Base-by-base conservation (phyloP, 345 rosid genomes). In the Physaria fendleri region DNA sequence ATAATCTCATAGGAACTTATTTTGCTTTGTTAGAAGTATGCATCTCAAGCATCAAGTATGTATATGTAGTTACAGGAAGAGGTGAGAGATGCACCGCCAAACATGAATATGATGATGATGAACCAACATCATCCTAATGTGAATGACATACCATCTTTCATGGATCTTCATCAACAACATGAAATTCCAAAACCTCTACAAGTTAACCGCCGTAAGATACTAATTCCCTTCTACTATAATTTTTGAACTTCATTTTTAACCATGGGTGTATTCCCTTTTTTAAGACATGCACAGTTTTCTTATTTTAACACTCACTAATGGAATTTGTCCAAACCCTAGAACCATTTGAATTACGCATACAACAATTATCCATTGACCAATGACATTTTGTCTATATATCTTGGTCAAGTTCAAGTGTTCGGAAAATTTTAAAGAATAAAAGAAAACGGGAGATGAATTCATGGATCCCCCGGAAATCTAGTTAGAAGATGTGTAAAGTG, bases 201-300 rank as follows among this genome's bases (percentile, higher is more conserved):
- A 0, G 81, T 77, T 55, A 94, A 94, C 77, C 78, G 95, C 80
- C 96, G 99, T 94, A 75, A 79, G 84, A 69, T 45, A 37, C 51
- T 11, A 10, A 5, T 23, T 43, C 23, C 11, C 51, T 27, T 42
- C 58, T 44, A 22, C 21, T 11, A 48, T 4, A 0, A 4, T 6
- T n/a, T 33, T 7, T 24, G 4, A 27, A 51, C 38, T 52, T 45
- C 11, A 47, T 39, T 40, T 20, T 3, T 43, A 43, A 23, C 8
- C n/a, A n/a, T n/a, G n/a, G n/a, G n/a, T n/a, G n/a, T n/a, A n/a
- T n/a, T n/a, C n/a, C n/a, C n/a, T n/a, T n/a, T n/a, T n/a, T n/a
- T 7, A 18, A 27, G 40, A 43, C 61, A 60, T 68, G 73, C 67
- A 60, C 43, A 60, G 35, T 16, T 37, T 59, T 18, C 4, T 25